phyloP scores from a whole-genome alignment of 202 grass and related monocot genomes.

The Schoenoplectus triqueter region DNA sequence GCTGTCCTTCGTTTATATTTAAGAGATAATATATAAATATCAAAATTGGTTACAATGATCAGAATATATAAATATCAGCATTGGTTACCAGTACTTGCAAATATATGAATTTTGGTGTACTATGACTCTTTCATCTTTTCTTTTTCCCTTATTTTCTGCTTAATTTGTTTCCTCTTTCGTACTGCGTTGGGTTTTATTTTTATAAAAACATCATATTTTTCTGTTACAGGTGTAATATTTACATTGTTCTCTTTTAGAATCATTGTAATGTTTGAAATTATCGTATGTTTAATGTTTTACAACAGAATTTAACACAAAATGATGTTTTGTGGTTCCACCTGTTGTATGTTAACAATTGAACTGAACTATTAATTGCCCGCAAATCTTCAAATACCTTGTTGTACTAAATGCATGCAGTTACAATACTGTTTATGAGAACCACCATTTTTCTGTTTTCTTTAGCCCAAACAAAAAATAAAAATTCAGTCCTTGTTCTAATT shows the following conservation, averaged over 20 bases:
- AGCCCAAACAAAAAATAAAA: not conserved
- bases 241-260: not conserved
- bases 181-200: not conserved
- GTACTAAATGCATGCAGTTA: not conserved
- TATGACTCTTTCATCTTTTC: not conserved
- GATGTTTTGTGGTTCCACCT: constrained; percentile 5
- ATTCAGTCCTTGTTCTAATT: not conserved
- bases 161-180: not conserved
- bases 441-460: not conserved
- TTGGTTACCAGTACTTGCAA: not conserved
- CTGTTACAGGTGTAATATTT: not conserved
- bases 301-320: not conserved
- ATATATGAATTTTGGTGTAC: constrained; percentile 14
- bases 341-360: constrained; percentile 13
- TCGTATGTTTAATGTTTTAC: not conserved
- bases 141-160: not conserved
- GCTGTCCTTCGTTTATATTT: not conserved
- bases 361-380: not conserved
- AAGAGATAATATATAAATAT: not conserved
- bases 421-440: not conserved
- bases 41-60: no score
- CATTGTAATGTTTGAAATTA: no score
- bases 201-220: not conserved
- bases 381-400: not conserved
- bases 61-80: not conserved